Evolutionary conservation across 352 stramenopile genomes (phyloP), one percentile per base, ranked within the genome.

Genomic region (Pythium insidiosum): DNA sequence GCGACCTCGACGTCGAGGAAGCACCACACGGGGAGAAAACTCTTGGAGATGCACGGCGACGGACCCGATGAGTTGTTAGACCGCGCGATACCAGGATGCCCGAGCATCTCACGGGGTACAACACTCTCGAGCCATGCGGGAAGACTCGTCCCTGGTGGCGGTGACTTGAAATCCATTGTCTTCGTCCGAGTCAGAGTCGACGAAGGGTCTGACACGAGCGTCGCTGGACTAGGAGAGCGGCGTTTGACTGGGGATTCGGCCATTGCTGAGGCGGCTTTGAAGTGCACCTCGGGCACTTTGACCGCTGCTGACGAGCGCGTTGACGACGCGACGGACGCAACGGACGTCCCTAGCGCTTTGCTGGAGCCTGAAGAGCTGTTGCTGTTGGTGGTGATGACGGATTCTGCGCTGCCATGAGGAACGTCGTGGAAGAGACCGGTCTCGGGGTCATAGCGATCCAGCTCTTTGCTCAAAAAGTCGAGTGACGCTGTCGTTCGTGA

Each of bases 11-110:
- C 56, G 23, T 86, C 71, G 6, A 89, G 49, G 36, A 82, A 87
- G 40, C 76, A 87, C 76, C 76, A 89, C 4, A 89, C 29, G 10
- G 76, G 76, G 0, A 89, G 50, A 44, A 85, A 87, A 31, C 61
- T 70, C 22, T 66, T 58, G 5, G 48, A 50, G 22, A 80, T 65
- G 18, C 62, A 75, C 22, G 42, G 35, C 15, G 58, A 75, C 21
- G 42, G 33, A n/a, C 57, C 49, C 1, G 18, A n/a, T 4, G 28
- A 28, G 20, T 3, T 38, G 21, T 12, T 23, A 9, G 15, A 18
- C 6, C 19, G 29, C 6, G 16, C 33, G 33, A 77, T 69, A 3
- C 58, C 71, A 43, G 54, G 42, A 42, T 84, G 72, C 6, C 73
- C 66, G 5, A 82, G 34, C 18, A 46, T 50, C 16, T 86, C 69